These are phyloP conservation scores for Fusarium sp. DNA, from an alignment of 2,329 filamentous ascomycete species.

Conservation along the genomic window DNA sequence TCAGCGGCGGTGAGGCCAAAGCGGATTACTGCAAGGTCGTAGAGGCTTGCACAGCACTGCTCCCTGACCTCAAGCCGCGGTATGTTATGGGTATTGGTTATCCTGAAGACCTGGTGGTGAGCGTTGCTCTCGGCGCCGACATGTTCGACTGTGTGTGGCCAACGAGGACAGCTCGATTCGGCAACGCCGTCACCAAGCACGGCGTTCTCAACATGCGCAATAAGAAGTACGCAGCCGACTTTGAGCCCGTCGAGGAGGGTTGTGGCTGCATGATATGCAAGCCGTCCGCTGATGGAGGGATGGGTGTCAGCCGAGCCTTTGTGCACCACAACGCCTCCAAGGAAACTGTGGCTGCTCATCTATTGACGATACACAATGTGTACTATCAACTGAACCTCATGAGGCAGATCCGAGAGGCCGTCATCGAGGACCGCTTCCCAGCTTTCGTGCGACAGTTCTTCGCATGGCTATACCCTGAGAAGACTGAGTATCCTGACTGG, in stretches of 20 bases:
- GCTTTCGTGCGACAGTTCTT: slow-evolving; percentile 85
- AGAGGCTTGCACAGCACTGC: slow-evolving; percentile 81
- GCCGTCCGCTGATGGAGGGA: slow-evolving; percentile 71
- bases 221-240: slow-evolving; percentile 80
- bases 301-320: slow-evolving; percentile 89
- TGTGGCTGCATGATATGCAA: slow-evolving; percentile 86
- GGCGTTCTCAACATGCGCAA: slow-evolving; percentile 90
- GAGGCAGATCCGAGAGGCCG: slow-evolving; percentile 78
- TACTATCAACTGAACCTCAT: slow-evolving; percentile 92
- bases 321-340: slow-evolving; percentile 93
- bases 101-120: slow-evolving; percentile 94
- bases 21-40: slow-evolving; percentile 92
- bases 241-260: slow-evolving; percentile 83
- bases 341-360: slow-evolving; percentile 89
- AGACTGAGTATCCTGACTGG: slow-evolving; percentile 82
- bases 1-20: slow-evolving; percentile 96
- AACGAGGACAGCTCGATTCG: slow-evolving; percentile 93
- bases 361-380: slow-evolving; percentile 94
- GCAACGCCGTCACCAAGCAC: slow-evolving; percentile 86
- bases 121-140: slow-evolving; percentile 92
- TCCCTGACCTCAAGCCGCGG: slow-evolving; percentile 93
- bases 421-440: slow-evolving; percentile 85
- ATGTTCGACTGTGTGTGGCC: slow-evolving; percentile 99
- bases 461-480: slow-evolving; percentile 70
- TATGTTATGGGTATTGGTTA: slow-evolving; percentile 99